Percentiles rank a stretch among this genome's conserved stretches.
Conservation (phyloP, 305 asterid species). For the Fraxinus baroniana region DNA sequence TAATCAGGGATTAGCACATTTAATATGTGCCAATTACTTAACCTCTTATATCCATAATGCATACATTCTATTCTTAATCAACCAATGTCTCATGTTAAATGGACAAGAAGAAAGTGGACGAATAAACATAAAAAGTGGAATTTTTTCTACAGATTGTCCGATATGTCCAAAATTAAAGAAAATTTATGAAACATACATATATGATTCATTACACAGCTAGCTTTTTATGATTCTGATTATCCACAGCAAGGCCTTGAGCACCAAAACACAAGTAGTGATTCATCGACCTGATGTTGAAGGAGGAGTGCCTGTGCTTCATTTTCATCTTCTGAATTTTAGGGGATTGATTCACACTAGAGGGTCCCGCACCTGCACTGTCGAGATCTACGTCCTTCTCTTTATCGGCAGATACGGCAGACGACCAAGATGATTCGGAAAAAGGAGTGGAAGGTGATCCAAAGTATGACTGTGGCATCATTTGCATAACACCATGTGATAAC, state of each 20-base stretch:
- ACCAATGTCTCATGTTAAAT: background rate
- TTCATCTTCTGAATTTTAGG: constrained; percentile 25
- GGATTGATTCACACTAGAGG: constrained; percentile 32
- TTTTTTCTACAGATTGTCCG: background rate
- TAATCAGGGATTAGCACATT: background rate
- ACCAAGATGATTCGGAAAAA: constrained; percentile 55
- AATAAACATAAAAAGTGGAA: background rate
- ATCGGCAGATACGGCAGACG: constrained; percentile 29
- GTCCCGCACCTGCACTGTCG: constrained; percentile 11
- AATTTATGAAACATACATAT: constrained; percentile 3
- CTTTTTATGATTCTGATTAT: constrained; percentile 27
- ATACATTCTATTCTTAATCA: background rate
- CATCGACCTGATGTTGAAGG: constrained; percentile 57
- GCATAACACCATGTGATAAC: constrained; percentile 56
- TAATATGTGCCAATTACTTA: background rate
- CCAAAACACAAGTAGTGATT: constrained; percentile 72
- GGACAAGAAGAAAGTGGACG: background rate
- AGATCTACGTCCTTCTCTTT: constrained; percentile 22
- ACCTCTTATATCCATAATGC: background rate
- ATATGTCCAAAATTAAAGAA: background rate
- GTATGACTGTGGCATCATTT: constrained; percentile 44
- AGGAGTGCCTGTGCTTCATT: constrained; percentile 35
- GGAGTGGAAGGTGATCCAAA: constrained; percentile 53
- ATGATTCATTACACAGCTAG: constrained; percentile 21
- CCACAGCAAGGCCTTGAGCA: constrained; percentile 50